Percentiles rank a stretch among this genome's conserved stretches.
phyloP scores from a whole-genome alignment of 2,329 filamentous ascomycete species.

The Apiospora arundinis region DNA sequence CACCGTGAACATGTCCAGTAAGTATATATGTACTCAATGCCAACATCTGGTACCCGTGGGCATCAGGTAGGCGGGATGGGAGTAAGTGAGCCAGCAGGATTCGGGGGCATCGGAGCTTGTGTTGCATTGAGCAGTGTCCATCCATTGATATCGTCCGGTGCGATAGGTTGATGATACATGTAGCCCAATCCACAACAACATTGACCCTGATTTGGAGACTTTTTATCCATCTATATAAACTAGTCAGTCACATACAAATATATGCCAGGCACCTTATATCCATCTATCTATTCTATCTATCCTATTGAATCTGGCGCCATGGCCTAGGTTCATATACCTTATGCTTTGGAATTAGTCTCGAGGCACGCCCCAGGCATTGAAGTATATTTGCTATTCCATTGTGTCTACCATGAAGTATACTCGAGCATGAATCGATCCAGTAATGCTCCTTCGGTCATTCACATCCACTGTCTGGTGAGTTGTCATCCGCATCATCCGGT shows the following conservation, averaged over 20 bases:
- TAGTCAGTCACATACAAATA: background rate
- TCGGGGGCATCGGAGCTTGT: constrained; percentile 7
- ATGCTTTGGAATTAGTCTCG: background rate
- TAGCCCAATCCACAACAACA: background rate
- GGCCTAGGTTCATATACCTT: background rate
- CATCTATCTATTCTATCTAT: no score
- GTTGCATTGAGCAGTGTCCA: background rate
- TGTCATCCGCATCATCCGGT: constrained; percentile 15
- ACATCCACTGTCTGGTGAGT: constrained; percentile 1
- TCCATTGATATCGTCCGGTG: background rate
- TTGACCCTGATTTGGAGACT: background rate
- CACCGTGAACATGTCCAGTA: background rate
- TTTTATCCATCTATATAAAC: background rate
- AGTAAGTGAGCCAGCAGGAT: background rate
- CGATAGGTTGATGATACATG: constrained; percentile 8
- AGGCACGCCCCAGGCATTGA: background rate
- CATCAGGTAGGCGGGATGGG: background rate
- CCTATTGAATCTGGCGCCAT: background rate
- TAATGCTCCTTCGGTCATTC: background rate
- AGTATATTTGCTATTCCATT: background rate
- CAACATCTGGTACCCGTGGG: background rate
- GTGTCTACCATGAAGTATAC: background rate
- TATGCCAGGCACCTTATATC: background rate
- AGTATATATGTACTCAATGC: background rate
- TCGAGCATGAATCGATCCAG: background rate